Conservation (phyloP, 495 filamentous ascomycete genomes). For the Annulohypoxylon maeteangense region DNA sequence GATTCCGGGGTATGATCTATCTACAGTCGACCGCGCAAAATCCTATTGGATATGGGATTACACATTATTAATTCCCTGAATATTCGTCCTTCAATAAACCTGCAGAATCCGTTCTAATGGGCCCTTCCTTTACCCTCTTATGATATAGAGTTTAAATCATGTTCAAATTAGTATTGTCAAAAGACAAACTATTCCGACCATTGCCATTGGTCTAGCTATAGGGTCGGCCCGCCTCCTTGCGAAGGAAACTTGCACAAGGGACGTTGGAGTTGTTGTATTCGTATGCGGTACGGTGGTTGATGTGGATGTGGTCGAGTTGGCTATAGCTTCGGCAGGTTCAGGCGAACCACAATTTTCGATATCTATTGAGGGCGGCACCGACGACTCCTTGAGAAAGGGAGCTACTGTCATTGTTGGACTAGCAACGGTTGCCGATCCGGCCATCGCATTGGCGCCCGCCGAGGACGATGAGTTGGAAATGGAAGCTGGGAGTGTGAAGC, state of each 20-base stretch:
- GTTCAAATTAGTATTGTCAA: constrained; percentile 26
- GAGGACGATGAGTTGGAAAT: constrained; percentile 11
- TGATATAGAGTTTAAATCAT: background rate
- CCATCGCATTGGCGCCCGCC: background rate
- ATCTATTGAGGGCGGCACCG: background rate
- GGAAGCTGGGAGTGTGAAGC: constrained; percentile 45
- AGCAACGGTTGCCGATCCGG: background rate
- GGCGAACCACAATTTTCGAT: constrained; percentile 13
- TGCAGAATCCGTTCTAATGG: background rate
- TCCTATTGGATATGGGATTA: background rate
- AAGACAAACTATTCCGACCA: constrained; percentile 19
- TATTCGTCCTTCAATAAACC: background rate
- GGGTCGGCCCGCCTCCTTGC: constrained; percentile 10
- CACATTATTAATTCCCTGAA: background rate
- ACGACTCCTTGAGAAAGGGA: constrained; percentile 31
- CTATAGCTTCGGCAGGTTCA: background rate
- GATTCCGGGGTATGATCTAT: background rate
- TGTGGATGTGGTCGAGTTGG: constrained; percentile 22
- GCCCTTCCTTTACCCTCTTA: background rate
- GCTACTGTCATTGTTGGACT: constrained; percentile 36
- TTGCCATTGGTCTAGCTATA: constrained; percentile 2
- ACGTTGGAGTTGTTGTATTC: constrained; percentile 14
- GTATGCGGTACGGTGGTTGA: constrained; percentile 21
- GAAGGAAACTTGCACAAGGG: constrained; percentile 33
- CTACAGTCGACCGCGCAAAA: constrained; percentile 10